Percentiles rank a stretch among this genome's conserved stretches.
Conservation (phyloP, 768 basidiomycete species). For the Royoungia palumana region DNA sequence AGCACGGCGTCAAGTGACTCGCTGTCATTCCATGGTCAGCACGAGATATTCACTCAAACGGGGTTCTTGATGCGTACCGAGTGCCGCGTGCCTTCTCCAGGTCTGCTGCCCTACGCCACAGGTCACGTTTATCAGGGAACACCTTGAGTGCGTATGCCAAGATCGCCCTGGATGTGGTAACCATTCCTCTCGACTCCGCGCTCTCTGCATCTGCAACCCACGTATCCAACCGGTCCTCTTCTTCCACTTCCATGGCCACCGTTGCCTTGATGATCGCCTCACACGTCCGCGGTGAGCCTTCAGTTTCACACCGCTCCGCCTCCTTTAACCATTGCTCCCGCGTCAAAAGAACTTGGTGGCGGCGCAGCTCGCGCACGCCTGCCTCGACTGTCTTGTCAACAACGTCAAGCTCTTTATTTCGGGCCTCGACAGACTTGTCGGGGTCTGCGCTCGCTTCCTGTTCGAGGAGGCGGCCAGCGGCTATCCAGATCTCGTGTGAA, state of each 20-base stretch:
- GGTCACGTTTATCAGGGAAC: constrained; percentile 77
- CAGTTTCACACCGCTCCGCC: constrained; percentile 86
- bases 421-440: constrained; percentile 48
- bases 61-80: constrained; percentile 42
- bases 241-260: constrained; percentile 89
- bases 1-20: constrained; percentile 83
- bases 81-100: constrained; percentile 91
- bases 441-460: constrained; percentile 59
- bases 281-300: constrained; percentile 81
- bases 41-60: neutral
- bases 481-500: constrained; percentile 98
- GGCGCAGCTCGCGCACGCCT: constrained; percentile 73
- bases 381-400: constrained; percentile 90
- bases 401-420: constrained; percentile 59
- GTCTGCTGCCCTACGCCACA: constrained; percentile 92
- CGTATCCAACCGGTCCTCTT: constrained; percentile 85
- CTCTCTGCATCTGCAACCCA: constrained; percentile 92
- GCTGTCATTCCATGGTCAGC: constrained; percentile 33
- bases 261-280: constrained; percentile 96
- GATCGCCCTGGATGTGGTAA: constrained; percentile 84
- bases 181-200: constrained; percentile 66
- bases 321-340: constrained; percentile 97
- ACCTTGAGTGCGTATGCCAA: constrained; percentile 89
- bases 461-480: constrained; percentile 88
- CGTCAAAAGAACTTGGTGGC: constrained; percentile 78